Base-by-base conservation (phyloP, 345 rosid genomes). In the Cardamine occulta region DNA sequence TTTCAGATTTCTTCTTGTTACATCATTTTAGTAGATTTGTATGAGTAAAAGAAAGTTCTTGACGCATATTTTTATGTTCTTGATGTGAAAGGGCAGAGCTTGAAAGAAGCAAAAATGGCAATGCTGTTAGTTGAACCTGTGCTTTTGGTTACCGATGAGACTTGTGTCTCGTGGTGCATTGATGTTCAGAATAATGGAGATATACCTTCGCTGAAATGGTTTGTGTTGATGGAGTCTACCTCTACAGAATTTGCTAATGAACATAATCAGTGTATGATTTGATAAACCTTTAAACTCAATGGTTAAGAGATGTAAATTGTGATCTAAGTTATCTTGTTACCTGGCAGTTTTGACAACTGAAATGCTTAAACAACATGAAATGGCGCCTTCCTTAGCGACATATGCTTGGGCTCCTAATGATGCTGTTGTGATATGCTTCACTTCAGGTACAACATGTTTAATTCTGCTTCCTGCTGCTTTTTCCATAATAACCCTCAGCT, bases 381-480 rank as follows among this genome's bases (percentile, higher is more conserved):
- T 13, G 17, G 67, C 72, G 28, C 59, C 79, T 73, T 66, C 65
- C 21, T 57, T 77, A 24, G 7, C 73, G 24, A 69, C 76, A 55
- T 86, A 82, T 39, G 39, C 80, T 7, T 91, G 88, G 93, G 92
- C 95, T 54, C 86, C 90, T n/a, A 81, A 86, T 70, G 89, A 85
- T 19, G 91, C 92, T 62, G 89, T 81, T 5, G 18, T 94, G 57
- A 86, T 91, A 73, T 94, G 96, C 83, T 94, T 94, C 78, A 94
- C 93, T 73, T 90, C 93, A 28, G 96, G 98, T 87, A 84, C 2
- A 58, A 6, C 8, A 47, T 65, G 15, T 48, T 72, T 9, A 9
- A 1, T 18, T 49, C 48, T 71, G 54, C 29, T 15, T 44, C 40
- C 2, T 21, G 23, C 23, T 21, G 23, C 23, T 21, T 21, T 21